Conservation (phyloP, 257 asterid genomes). For the Ligustrum vulgare region DNA sequence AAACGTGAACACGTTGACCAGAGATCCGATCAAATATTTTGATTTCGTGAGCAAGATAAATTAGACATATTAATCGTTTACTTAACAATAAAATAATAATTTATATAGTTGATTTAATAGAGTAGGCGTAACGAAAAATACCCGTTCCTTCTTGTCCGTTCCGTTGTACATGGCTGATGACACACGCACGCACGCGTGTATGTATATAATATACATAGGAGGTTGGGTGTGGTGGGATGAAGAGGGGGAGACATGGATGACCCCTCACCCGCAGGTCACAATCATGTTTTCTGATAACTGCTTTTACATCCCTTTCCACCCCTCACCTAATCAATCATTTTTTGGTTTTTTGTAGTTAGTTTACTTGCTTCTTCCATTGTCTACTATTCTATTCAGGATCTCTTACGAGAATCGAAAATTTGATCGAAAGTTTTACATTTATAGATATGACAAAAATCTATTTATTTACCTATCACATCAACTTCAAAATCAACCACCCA, state of each 20-base stretch:
- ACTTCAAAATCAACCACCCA: no score
- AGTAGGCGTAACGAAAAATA: neutral
- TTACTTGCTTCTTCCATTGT: neutral
- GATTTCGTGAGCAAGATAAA: no score
- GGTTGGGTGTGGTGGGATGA: no score
- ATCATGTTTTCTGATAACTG: neutral
- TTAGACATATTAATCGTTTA: no score
- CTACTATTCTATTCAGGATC: neutral
- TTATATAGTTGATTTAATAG: neutral
- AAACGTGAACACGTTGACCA: no score
- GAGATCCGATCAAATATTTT: no score
- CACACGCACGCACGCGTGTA: neutral
- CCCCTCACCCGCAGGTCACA: neutral
- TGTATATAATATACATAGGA: neutral
- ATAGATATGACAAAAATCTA: no score
- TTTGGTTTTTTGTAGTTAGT: neutral
- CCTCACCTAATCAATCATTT: slow-evolving; percentile 11
- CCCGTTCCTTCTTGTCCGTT: neutral
- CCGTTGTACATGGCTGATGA: neutral
- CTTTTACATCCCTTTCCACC: slow-evolving; percentile 9
- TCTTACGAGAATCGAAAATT: no score
- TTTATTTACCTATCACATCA: no score
- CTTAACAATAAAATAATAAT: neutral
- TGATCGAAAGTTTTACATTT: no score
- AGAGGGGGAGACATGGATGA: neutral